These are phyloP conservation scores for Salix koriyanagi DNA, from an alignment of 345 rosid species.

Conservation along the genomic window DNA sequence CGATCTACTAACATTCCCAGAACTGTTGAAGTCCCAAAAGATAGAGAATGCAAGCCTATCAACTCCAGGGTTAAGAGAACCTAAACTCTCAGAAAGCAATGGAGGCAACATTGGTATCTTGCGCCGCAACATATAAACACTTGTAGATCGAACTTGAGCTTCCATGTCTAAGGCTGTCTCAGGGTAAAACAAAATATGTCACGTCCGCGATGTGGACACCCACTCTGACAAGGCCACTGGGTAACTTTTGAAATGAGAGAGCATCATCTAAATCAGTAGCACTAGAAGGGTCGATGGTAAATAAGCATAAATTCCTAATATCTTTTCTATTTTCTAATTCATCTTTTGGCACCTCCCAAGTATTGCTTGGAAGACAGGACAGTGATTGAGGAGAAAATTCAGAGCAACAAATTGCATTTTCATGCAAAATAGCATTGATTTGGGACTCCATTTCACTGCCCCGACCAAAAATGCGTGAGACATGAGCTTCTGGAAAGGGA, in stretches of 20 bases:
- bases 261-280: constrained; percentile 95
- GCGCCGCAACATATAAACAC: constrained; percentile 57
- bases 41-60: constrained; percentile 81
- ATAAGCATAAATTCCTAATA: constrained; percentile 63
- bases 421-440: constrained; percentile 61
- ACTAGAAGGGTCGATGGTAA: constrained; percentile 70
- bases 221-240: constrained; percentile 55
- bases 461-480: constrained; percentile 58
- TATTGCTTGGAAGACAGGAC: constrained; percentile 56
- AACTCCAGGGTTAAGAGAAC: constrained; percentile 81
- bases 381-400: constrained; percentile 58
- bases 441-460: constrained; percentile 66
- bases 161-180: constrained; percentile 64
- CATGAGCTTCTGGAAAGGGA: constrained; percentile 49
- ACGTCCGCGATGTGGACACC: constrained; percentile 94
- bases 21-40: constrained; percentile 63
- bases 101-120: constrained; percentile 87
- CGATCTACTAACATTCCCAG: constrained; percentile 61
- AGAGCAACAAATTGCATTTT: constrained; percentile 55
- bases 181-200: constrained; percentile 80
- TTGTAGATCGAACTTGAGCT: constrained; percentile 77
- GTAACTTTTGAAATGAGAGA: constrained; percentile 61
- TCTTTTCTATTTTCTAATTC: constrained; percentile 60
- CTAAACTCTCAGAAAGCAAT: constrained; percentile 58
- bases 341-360: constrained; percentile 71